Evolutionary conservation across 2,329 filamentous ascomycete genomes (phyloP).

Genomic region (Geosmithia putterillii): DNA sequence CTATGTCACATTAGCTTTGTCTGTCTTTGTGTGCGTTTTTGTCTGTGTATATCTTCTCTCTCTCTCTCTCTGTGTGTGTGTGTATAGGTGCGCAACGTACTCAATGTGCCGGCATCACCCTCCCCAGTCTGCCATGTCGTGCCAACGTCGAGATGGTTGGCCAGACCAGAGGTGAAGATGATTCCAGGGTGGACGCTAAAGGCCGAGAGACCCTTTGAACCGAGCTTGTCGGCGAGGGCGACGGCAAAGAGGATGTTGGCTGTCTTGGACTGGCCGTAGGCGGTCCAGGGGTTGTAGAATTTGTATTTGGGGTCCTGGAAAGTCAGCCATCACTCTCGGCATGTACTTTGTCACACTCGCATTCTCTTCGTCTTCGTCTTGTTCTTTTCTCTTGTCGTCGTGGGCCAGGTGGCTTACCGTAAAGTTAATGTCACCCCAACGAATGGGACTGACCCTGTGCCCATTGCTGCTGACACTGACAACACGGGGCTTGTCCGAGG

Average conservation of each 20-base stretch:
- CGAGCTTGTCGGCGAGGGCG: constrained; percentile 8
- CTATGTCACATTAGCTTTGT: too few species aligned
- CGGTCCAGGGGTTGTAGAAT: constrained; percentile 10
- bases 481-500: background rate
- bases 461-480: constrained; percentile 2
- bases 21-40: background rate
- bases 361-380: too few species aligned
- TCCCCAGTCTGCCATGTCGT: constrained; percentile 6
- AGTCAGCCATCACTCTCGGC: too few species aligned
- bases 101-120: background rate
- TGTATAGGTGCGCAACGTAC: background rate
- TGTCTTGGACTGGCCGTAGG: constrained; percentile 16
- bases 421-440: constrained; percentile 3
- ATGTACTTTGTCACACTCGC: too few species aligned
- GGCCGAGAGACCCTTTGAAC: constrained; percentile 6
- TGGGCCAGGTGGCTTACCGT: background rate
- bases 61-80: background rate
- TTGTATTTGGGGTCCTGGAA: too few species aligned
- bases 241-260: constrained; percentile 12
- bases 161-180: constrained; percentile 3
- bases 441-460: constrained; percentile 1
- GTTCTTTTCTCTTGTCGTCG: too few species aligned
- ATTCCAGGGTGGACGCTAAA: constrained; percentile 9
- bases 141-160: constrained; percentile 13
- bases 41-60: too few species aligned